phyloP scores from a whole-genome alignment of 2,329 filamentous ascomycete genomes.

The Cytospora piceicola region DNA sequence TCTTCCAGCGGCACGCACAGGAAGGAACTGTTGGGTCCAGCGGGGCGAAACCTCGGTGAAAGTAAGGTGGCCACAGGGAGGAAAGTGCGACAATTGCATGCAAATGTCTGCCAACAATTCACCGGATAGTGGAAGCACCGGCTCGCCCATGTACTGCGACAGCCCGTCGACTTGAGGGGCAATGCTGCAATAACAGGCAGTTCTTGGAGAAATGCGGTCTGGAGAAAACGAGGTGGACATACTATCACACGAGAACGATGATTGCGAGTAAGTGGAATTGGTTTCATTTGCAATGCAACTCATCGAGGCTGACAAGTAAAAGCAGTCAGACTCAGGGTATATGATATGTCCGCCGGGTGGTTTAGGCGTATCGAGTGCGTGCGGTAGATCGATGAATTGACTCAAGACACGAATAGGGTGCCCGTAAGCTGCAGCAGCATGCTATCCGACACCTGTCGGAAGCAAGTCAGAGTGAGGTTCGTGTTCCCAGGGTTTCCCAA shows the following conservation, averaged over 20 bases:
- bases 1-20: not conserved
- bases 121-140: not conserved
- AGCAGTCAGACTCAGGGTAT: not conserved
- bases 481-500: not conserved
- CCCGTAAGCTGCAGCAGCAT: not conserved
- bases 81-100: conserved; percentile 11
- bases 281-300: not conserved
- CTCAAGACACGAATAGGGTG: not conserved
- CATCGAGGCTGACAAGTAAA: not conserved
- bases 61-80: not conserved
- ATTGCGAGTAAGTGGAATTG: not conserved
- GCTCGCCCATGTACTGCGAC: not conserved
- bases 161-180: not conserved
- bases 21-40: conserved; percentile 8
- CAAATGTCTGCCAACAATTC: not conserved
- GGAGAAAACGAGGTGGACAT: not conserved
- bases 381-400: not conserved
- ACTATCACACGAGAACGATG: not conserved
- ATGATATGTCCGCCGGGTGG: not conserved
- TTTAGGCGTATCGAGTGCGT: not conserved
- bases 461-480: not conserved
- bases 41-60: not conserved
- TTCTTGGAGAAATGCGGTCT: not conserved
- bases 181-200: not conserved
- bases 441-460: not conserved